These are phyloP conservation scores for Camellia granthamiana DNA, from an alignment of 148 eudicot genomes.

Conservation along the genomic window DNA sequence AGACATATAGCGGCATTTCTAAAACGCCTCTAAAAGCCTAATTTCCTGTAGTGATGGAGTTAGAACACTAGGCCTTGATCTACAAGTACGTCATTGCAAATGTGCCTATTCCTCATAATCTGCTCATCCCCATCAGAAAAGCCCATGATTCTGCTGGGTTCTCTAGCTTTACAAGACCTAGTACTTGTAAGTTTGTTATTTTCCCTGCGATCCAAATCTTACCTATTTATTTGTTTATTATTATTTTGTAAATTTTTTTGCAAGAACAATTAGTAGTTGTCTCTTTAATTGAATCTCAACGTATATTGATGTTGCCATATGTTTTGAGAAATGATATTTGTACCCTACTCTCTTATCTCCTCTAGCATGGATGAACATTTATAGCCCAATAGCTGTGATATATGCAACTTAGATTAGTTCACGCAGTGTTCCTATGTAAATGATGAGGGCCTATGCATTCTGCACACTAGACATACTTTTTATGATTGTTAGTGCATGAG, in stretches of 20 bases:
- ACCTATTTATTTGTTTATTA: not conserved
- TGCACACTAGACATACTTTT: too few relatives aligned
- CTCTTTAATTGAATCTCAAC: not conserved
- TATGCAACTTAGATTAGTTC: too few relatives aligned
- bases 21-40: too few relatives aligned
- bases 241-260: not conserved
- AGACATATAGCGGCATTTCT: too few relatives aligned
- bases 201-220: not conserved
- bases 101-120: constrained; percentile 52
- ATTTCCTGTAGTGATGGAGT: constrained; percentile 32
- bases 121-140: constrained; percentile 56
- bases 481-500: too few relatives aligned
- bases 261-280: not conserved
- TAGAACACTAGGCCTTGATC: constrained; percentile 72
- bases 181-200: constrained; percentile 33
- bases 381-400: too few relatives aligned
- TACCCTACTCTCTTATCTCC: too few relatives aligned
- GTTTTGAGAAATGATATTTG: too few relatives aligned
- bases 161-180: constrained; percentile 34
- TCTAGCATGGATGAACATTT: too few relatives aligned
- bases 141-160: constrained; percentile 62
- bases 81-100: constrained; percentile 61
- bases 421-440: too few relatives aligned
- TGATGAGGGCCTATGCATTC: too few relatives aligned
- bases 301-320: not conserved